A percentile compares a stretch with the other conserved stretches of the same genome.
Conservation (phyloP, 768 basidiomycete species). For the Thelephora aurantiotincta region DNA sequence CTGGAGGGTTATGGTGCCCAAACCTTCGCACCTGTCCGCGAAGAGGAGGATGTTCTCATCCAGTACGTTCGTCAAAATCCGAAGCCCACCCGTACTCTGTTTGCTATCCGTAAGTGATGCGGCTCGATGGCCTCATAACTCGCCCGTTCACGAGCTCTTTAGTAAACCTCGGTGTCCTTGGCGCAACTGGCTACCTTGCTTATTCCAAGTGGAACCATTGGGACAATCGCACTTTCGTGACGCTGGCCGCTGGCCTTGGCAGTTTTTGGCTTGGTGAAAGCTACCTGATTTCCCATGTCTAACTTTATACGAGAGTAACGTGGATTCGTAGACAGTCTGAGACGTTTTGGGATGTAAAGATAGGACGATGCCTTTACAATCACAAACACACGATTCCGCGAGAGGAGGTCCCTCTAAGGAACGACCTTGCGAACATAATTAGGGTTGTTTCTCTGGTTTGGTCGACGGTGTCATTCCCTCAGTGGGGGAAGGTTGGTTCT, state of each 20-base stretch:
- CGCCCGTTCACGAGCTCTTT: background rate
- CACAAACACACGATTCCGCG: too few species aligned
- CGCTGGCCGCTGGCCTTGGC: slow-evolving; percentile 42
- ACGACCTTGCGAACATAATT: too few species aligned
- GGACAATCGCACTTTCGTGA: slow-evolving; percentile 48
- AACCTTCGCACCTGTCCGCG: slow-evolving; percentile 37
- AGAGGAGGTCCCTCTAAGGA: too few species aligned
- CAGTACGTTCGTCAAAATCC: slow-evolving; percentile 42
- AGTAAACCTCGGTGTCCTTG: slow-evolving; percentile 55
- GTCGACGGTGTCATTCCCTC: too few species aligned
- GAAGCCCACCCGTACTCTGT: slow-evolving; percentile 47
- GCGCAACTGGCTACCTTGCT: slow-evolving; percentile 45
- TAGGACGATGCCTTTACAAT: too few species aligned
- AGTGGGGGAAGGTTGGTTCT: too few species aligned
- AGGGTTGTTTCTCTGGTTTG: too few species aligned
- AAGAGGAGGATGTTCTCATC: slow-evolving; percentile 40
- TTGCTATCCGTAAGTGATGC: slow-evolving; percentile 38
- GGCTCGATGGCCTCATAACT: background rate
- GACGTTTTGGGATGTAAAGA: too few species aligned
- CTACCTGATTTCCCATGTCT: too few species aligned
- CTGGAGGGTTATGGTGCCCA: slow-evolving; percentile 53
- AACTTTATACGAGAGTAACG: too few species aligned
- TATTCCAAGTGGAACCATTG: slow-evolving; percentile 59
- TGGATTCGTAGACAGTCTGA: too few species aligned
- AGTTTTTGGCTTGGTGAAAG: slow-evolving; percentile 55